phyloP scores from a whole-genome alignment of 345 rosid species.

The Odontarrhena argentea region DNA sequence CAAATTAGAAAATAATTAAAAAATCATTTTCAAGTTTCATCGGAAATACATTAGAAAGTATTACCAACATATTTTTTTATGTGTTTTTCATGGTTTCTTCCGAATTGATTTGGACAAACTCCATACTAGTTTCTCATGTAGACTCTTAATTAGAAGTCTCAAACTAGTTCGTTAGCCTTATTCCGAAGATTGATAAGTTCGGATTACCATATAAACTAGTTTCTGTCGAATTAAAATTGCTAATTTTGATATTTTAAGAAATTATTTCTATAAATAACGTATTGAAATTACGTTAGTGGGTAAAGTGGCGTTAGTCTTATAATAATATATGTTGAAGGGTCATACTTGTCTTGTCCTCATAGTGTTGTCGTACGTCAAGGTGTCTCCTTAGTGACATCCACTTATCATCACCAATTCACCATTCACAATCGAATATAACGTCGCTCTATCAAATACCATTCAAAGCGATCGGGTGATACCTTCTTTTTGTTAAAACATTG shows the following conservation, averaged over 20 bases:
- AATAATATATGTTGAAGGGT: slow-evolving; percentile 31
- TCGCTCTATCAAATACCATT: slow-evolving; percentile 26
- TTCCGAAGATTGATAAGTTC: neutral
- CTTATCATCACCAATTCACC: slow-evolving; percentile 41
- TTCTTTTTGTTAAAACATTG: too few relatives aligned
- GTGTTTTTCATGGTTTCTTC: too few relatives aligned
- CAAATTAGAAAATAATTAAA: too few relatives aligned
- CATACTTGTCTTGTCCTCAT: slow-evolving; percentile 37
- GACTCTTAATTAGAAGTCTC: neutral
- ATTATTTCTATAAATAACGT: slow-evolving; percentile 4
- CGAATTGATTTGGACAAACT: too few relatives aligned
- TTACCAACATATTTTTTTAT: too few relatives aligned
- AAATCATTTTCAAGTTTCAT: too few relatives aligned
- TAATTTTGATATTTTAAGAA: neutral
- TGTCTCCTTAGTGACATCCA: slow-evolving; percentile 45
- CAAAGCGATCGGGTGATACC: neutral
- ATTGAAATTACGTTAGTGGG: slow-evolving; percentile 37
- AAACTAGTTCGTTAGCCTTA: slow-evolving; percentile 7
- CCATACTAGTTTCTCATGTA: too few relatives aligned
- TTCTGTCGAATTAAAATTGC: slow-evolving; percentile 10
- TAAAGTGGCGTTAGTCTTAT: slow-evolving; percentile 39
- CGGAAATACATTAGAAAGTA: too few relatives aligned
- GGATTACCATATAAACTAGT: neutral
- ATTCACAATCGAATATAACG: slow-evolving; percentile 34
- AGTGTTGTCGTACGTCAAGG: slow-evolving; percentile 42